A percentile compares a stretch with the other conserved stretches of the same genome.
These are phyloP conservation scores for Neltuma alba DNA, from an alignment of 306 rosid species.

Conservation along the genomic window DNA sequence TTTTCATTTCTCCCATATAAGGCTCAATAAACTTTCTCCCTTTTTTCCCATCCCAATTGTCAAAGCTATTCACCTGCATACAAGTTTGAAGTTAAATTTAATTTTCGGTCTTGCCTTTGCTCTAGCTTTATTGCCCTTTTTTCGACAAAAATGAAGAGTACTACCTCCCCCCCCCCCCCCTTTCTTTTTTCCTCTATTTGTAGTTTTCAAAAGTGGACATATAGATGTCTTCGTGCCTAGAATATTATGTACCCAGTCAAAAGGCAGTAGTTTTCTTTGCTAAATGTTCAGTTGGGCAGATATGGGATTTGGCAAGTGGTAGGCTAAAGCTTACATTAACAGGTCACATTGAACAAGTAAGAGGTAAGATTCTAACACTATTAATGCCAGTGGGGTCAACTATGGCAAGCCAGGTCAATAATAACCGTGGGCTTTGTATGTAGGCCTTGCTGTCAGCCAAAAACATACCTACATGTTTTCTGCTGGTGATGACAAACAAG, in stretches of 20 bases:
- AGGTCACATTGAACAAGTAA: conserved; percentile 94
- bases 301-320: conserved; percentile 97
- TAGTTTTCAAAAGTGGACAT: conserved; percentile 1
- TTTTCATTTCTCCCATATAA: too few species aligned
- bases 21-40: too few species aligned
- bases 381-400: conserved; percentile 7
- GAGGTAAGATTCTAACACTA: conserved; percentile 61
- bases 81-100: too few species aligned
- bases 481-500: conserved; percentile 98
- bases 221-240: conserved; percentile 15
- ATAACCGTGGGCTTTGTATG: conserved; percentile 30
- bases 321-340: conserved; percentile 87
- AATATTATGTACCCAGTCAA: conserved; percentile 24
- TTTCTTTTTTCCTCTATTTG: too few species aligned
- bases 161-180: background rate
- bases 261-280: conserved; percentile 23
- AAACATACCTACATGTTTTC: conserved; percentile 98
- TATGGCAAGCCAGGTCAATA: conserved; percentile 23
- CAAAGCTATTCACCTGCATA: too few species aligned
- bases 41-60: too few species aligned
- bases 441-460: conserved; percentile 93
- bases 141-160: too few species aligned
- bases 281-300: conserved; percentile 56
- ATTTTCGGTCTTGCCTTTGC: too few species aligned
- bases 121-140: too few species aligned